phyloP scores from a whole-genome alignment of 371 early-diverging fungal species.

The Saksenaea vasiformis region DNA sequence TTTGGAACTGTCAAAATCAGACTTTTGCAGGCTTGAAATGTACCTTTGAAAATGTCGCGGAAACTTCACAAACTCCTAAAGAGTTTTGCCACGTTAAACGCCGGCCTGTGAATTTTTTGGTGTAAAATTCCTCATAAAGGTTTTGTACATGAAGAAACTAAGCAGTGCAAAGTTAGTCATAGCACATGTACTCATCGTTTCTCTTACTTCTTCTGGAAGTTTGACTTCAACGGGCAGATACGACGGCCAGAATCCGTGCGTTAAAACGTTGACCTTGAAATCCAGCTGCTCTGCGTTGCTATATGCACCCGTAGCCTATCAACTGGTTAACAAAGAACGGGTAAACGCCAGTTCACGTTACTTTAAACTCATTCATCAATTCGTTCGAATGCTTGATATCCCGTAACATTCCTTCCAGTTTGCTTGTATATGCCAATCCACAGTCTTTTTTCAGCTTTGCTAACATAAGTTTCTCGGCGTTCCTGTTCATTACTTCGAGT shows the following conservation, averaged over 20 bases:
- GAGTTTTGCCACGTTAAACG: slow-evolving; percentile 85
- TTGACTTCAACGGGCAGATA: slow-evolving; percentile 73
- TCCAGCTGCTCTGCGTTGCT: slow-evolving; percentile 13
- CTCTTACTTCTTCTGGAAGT: slow-evolving; percentile 67
- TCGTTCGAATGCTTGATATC: slow-evolving; percentile 86
- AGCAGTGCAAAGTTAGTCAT: not conserved
- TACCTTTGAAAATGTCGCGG: slow-evolving; percentile 67
- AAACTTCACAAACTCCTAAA: slow-evolving; percentile 76
- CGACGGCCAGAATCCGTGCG: slow-evolving; percentile 92
- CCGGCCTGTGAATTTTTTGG: slow-evolving; percentile 73
- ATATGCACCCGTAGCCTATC: not conserved
- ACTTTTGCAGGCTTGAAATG: not conserved
- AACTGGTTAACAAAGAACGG: not conserved
- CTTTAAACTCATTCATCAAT: slow-evolving; percentile 61
- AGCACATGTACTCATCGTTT: too few species aligned
- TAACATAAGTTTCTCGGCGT: slow-evolving; percentile 86
- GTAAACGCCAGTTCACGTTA: slow-evolving; percentile 23
- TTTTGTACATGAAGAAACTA: slow-evolving; percentile 58
- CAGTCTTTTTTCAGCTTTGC: slow-evolving; percentile 85
- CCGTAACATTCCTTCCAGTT: slow-evolving; percentile 94
- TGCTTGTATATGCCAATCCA: slow-evolving; percentile 85
- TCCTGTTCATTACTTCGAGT: slow-evolving; percentile 68
- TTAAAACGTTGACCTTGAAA: slow-evolving; percentile 78
- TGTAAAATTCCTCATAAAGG: slow-evolving; percentile 77
- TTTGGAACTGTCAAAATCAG: not conserved